A percentile compares a stretch with the other conserved stretches of the same genome.
These are phyloP conservation scores for Floccularia luteovirens DNA, from an alignment of 768 basidiomycete species.

Conservation along the genomic window DNA sequence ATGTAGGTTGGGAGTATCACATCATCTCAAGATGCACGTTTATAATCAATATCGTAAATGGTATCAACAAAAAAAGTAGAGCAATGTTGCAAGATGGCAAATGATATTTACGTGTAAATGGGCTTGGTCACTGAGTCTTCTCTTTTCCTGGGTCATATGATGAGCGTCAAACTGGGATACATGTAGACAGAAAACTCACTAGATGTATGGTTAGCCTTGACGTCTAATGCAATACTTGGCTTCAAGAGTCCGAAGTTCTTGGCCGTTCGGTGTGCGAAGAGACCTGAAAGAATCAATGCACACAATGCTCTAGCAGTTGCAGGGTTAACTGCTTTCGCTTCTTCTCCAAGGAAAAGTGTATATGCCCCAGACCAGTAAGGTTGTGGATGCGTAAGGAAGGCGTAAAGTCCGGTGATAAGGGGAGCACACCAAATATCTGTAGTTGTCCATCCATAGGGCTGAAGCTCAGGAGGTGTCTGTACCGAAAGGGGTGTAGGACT, in stretches of 20 bases:
- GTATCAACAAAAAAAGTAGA: no score
- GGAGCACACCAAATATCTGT: constrained; percentile 85
- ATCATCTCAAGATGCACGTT: no score
- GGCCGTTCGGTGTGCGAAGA: constrained; percentile 59
- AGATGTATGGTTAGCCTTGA: no score
- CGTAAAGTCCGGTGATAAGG: constrained; percentile 67
- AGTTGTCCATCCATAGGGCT: constrained; percentile 79
- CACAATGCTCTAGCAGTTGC: constrained; percentile 68
- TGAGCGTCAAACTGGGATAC: no score
- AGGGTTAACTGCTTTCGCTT: constrained; percentile 44
- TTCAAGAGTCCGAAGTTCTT: constrained; percentile 50
- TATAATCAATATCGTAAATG: no score
- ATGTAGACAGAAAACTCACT: no score
- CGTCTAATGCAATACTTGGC: no score
- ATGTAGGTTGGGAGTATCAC: no score
- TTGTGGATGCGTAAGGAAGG: constrained; percentile 80
- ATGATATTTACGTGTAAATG: no score
- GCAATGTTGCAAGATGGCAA: no score
- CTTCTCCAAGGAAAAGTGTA: constrained; percentile 21
- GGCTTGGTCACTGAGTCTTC: not conserved
- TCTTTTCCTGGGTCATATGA: no score
- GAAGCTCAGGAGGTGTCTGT: constrained; percentile 73
- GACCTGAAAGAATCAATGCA: constrained; percentile 48
- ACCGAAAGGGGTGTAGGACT: constrained; percentile 63
- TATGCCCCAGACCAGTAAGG: constrained; percentile 58